Base-by-base conservation (phyloP, 202 grass and related monocot species). In the Carex sylvatica region DNA sequence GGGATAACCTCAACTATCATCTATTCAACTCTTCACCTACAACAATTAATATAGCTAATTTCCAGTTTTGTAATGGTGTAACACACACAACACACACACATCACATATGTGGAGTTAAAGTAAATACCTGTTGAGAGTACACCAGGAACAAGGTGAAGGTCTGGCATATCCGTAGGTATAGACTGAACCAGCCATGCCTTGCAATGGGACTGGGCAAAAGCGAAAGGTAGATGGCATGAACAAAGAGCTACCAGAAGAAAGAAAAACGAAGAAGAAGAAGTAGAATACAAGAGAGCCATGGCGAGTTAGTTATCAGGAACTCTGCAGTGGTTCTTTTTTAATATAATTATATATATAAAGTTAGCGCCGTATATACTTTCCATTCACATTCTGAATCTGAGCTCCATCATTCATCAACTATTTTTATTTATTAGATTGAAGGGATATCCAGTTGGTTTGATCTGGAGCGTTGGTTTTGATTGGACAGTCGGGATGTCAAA, bases 181-280 rank as follows among this genome's bases (percentile, higher is more conserved):
- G 95, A 98, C 83, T 95, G 95, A 74, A 95, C 95, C 47, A 98
- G 86, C 95, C 95, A 98, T 62, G 88, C 92, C 86, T 82, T 95
- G 87, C 95, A 98, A 23, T 63, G 26, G 28, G 15, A 44, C 46
- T 60, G 42, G 11, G 33, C 42, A 22, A 66, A 16, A 13, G 69
- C 56, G 1, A 14, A n/a, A 4, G 16, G 60, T 2, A 58, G 66
- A 9, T 20, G 22, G 70, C 40, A 71, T 76, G 65, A 47, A 15
- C 61, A 70, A 12, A 35, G 69, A n/a, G 0, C 5, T 16, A 56
- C 47, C 61, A 75, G 4, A 79, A 74, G 61, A 52, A 78, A n/a
- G 54, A 33, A 28, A 58, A 80, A 59, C 58, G 42, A 28, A 88
- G 26, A 58, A 83, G 55, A 22, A 78, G 7, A 58, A 83, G 55